A percentile compares a stretch with the other conserved stretches of the same genome.
Conservation (phyloP, 306 rosid species). For the Acacia acuminata region DNA sequence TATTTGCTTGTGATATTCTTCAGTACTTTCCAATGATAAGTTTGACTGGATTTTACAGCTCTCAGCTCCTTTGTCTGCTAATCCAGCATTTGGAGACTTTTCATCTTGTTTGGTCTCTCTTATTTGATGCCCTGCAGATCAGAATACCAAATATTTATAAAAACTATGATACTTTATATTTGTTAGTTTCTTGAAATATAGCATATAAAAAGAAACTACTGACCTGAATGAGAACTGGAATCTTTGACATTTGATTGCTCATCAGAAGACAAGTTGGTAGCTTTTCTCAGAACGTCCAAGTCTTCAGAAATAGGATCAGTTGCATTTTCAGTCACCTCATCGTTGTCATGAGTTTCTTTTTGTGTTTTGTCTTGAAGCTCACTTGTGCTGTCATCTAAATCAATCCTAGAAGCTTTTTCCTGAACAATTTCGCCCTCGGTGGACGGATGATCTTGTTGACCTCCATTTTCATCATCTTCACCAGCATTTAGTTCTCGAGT, state of each 20-base stretch:
- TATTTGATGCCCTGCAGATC: slow-evolving; percentile 40
- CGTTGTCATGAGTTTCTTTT: neutral
- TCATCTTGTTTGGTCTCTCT: slow-evolving; percentile 34
- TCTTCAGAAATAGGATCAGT: neutral
- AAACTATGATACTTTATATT: neutral
- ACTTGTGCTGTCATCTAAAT: slow-evolving; percentile 2
- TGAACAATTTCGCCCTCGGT: neutral
- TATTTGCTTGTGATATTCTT: slow-evolving; percentile 30
- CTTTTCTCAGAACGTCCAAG: slow-evolving; percentile 15
- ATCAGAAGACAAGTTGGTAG: slow-evolving; percentile 16
- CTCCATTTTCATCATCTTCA: neutral
- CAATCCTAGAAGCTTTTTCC: slow-evolving; percentile 6
- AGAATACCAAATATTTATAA: neutral
- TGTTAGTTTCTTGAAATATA: neutral
- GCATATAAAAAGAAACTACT: slow-evolving; percentile 13
- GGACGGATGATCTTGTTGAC: neutral
- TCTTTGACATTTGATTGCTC: slow-evolving; percentile 18
- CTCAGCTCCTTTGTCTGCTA: slow-evolving; percentile 33
- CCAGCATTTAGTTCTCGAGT: slow-evolving; percentile 1
- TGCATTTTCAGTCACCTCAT: neutral
- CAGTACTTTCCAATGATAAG: slow-evolving; percentile 21
- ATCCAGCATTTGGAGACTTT: slow-evolving; percentile 32
- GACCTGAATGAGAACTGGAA: slow-evolving; percentile 30
- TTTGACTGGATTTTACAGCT: slow-evolving; percentile 26
- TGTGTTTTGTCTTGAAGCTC: neutral